Evolutionary conservation across 768 basidiomycete species (phyloP).

Genomic region (Russula griseocarnosa): DNA sequence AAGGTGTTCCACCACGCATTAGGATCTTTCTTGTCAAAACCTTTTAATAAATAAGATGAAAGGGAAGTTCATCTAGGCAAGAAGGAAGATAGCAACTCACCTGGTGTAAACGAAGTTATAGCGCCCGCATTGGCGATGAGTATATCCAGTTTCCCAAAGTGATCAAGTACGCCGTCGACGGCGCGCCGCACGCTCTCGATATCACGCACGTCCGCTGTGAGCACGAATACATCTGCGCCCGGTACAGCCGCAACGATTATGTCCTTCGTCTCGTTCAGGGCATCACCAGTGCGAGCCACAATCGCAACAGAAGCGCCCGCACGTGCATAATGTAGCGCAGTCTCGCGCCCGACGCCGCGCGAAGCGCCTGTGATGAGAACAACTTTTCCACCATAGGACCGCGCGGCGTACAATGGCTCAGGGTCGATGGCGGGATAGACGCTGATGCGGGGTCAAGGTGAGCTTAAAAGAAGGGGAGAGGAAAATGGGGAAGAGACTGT

Average conservation of each 20-base stretch:
- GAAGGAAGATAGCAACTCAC: not conserved
- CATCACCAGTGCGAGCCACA: not conserved
- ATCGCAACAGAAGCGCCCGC: slow-evolving; percentile 12
- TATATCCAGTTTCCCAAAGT: slow-evolving; percentile 13
- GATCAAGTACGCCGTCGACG: not conserved
- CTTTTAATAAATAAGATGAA: not conserved
- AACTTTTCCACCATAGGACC: slow-evolving; percentile 1
- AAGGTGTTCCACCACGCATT: slow-evolving; percentile 19
- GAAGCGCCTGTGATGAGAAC: slow-evolving; percentile 18
- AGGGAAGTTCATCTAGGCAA: not conserved
- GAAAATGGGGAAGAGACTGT: not conserved
- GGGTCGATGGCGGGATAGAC: slow-evolving; percentile 18
- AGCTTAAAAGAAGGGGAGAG: not conserved
- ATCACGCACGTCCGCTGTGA: slow-evolving; percentile 10
- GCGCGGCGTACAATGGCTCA: not conserved
- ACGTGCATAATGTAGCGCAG: slow-evolving; percentile 1
- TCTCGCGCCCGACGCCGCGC: slow-evolving; percentile 18
- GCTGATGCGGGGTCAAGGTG: not conserved
- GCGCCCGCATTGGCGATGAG: slow-evolving; percentile 13
- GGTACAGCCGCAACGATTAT: not conserved
- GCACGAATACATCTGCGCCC: not conserved
- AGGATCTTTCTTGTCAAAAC: slow-evolving; percentile 9
- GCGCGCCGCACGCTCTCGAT: not conserved
- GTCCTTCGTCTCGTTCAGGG: slow-evolving; percentile 2
- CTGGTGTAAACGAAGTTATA: not conserved